These are phyloP conservation scores for Cytospora piceae DNA, from an alignment of 2,329 filamentous ascomycete species.

Conservation along the genomic window DNA sequence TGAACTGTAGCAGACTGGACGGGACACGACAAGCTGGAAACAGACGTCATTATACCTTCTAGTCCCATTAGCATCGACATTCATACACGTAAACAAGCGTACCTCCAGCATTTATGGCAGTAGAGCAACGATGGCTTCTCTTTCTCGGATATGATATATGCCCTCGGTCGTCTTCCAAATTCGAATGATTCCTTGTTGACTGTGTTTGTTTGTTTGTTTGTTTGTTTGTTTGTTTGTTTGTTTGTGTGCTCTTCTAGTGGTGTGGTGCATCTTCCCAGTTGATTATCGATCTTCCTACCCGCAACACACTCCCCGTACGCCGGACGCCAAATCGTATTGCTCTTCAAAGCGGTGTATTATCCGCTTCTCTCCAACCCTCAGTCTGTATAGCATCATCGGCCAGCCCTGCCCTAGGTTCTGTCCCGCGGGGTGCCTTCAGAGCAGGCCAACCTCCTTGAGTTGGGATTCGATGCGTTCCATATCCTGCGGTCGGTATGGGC, in stretches of 20 bases:
- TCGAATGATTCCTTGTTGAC: neutral
- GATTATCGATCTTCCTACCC: neutral
- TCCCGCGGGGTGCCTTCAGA: conserved; percentile 8
- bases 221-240: neutral
- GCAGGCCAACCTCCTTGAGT: conserved; percentile 29
- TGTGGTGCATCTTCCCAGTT: neutral
- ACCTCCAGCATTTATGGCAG: conserved; percentile 20
- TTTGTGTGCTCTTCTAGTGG: neutral
- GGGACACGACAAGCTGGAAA: conserved; percentile 12
- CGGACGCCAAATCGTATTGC: conserved; percentile 13
- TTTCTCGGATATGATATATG: neutral
- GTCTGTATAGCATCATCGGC: neutral
- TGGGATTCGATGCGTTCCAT: conserved; percentile 46
- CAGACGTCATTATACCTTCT: conserved; percentile 16
- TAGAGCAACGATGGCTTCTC: neutral
- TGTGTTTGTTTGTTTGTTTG: too few species aligned
- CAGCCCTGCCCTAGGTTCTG: neutral
- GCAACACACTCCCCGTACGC: conserved; percentile 6
- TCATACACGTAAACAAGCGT: conserved; percentile 12
- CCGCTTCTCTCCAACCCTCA: conserved; percentile 2
- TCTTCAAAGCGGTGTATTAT: conserved; percentile 3
- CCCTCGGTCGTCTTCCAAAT: neutral
- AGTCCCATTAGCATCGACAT: conserved; percentile 25
- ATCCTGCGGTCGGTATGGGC: conserved; percentile 44
- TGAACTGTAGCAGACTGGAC: conserved; percentile 12